These are phyloP conservation scores for Chytriomyces sp. DNA, from an alignment of 192 early-diverging fungal species.

Conservation along the genomic window DNA sequence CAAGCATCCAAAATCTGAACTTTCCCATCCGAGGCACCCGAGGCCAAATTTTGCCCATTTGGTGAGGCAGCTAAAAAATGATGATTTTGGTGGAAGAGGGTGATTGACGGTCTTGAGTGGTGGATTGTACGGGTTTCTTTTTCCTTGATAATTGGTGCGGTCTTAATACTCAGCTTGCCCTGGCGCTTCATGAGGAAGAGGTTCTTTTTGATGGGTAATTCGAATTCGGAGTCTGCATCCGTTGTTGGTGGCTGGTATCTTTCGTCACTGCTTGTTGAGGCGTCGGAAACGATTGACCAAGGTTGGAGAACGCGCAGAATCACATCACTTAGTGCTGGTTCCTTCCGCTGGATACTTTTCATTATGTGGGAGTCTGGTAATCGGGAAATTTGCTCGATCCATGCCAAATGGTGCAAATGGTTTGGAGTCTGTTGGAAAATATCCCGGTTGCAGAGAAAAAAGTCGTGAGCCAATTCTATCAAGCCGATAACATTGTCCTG, in stretches of 20 bases:
- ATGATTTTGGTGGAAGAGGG: conserved; percentile 25
- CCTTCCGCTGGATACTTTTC: not conserved
- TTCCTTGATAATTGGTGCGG: not conserved
- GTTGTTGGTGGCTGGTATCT: too few species aligned
- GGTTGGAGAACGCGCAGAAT: not conserved
- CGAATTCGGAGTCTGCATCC: too few species aligned
- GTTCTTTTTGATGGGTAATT: not conserved
- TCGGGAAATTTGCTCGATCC: not conserved
- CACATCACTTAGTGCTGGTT: not conserved
- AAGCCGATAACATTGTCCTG: too few species aligned
- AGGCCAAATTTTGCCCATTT: conserved; percentile 26
- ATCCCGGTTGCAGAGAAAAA: not conserved
- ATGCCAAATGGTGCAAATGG: not conserved
- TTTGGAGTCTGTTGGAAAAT: not conserved
- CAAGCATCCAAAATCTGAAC: conserved; percentile 16
- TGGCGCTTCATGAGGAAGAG: not conserved
- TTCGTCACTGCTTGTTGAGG: not conserved
- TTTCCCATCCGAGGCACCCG: conserved; percentile 20
- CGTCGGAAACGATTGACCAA: not conserved
- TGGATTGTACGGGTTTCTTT: not conserved
- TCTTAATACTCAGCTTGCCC: not conserved
- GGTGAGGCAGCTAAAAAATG: conserved; percentile 10
- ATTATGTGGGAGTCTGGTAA: not conserved
- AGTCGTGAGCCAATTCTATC: not conserved
- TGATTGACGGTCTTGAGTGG: not conserved